phyloP scores from a whole-genome alignment of 2,329 filamentous ascomycete species.

The Diplodia mutila region DNA sequence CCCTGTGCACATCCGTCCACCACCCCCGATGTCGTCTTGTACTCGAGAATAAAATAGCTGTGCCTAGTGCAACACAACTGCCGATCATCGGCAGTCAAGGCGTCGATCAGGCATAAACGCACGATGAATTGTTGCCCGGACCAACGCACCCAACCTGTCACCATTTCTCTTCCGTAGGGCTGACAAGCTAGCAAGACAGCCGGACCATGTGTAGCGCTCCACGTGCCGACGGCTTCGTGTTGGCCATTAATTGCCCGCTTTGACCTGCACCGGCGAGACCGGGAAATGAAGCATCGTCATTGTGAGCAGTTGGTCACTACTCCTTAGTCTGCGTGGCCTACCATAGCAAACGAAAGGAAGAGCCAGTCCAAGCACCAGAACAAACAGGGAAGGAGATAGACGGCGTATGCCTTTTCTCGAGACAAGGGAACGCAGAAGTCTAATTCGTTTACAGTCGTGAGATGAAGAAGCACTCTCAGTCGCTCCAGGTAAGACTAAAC shows the following conservation, averaged over 20 bases:
- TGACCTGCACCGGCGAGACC: no score
- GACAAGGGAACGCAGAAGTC: not conserved
- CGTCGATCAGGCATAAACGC: not conserved
- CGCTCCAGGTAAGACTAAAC: not conserved
- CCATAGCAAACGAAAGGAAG: no score
- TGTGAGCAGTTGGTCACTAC: no score
- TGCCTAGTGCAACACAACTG: not conserved
- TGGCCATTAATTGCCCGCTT: not conserved
- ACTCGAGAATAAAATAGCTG: not conserved
- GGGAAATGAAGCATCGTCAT: no score
- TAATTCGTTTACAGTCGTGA: not conserved
- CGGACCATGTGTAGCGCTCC: not conserved
- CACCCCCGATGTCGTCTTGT: not conserved
- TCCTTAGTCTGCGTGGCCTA: no score
- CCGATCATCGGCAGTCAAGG: not conserved
- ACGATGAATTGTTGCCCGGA: not conserved
- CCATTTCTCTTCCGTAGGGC: not conserved
- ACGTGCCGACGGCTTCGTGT: not conserved
- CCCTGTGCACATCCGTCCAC: slow-evolving; percentile 7
- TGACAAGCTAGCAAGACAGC: not conserved
- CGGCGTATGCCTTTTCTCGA: not conserved
- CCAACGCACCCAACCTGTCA: not conserved
- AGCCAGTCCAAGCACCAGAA: not conserved
- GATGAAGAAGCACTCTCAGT: not conserved
- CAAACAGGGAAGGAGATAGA: not conserved